Evolutionary conservation across 306 rosid species (phyloP), one percentile per base, ranked within the genome.

Genomic region (Cyclanthera cordifolia): DNA sequence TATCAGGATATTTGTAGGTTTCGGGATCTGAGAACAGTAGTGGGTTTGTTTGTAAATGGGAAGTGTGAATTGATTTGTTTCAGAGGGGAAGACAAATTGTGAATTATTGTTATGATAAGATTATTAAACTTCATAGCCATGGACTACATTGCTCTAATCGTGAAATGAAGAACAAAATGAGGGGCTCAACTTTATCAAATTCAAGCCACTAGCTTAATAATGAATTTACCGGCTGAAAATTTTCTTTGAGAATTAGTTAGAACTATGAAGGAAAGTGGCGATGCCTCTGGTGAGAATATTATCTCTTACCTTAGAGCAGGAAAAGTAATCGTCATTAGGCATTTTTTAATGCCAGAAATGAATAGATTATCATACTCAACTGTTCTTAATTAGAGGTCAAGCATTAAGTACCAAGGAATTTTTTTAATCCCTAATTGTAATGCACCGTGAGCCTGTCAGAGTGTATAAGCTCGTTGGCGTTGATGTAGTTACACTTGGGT

Each of bases 201-300:
- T 16, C 12, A 4, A 49, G 11, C 37, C 19, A 73, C 3, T 51
- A 17, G 17, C 11, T 4, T 6, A 50, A 24, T 17, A 50, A 17
- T 17, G 20, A 7, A 3, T 50, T 19, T 3, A 51, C 8, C 8
- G 55, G 55, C 25, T 19, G 55, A 17, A 34, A 39, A 53, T 20
- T 53, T 1, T 25, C 23, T 53, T 8, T 3, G 14, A 20, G 28
- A 20, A 53, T 9, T 21, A 11, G 28, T 11, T 43, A 15, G 5
- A 56, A 2, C 21, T 75, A 89, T 87, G 88, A 70, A 53, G 47
- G 75, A 71, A 16, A 52, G 78, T 75, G 83, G 79, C 83, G 89
- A 87, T 85, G 83, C 84, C 70, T 82, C 70, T 59, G 82, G 78
- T 72, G 80, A 37, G 11, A 72, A 72, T 56, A 76, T 85, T 90